Percentiles rank a stretch among this genome's conserved stretches.
phyloP scores from a whole-genome alignment of 305 asterid genomes.

The Fraxinus dipetala region DNA sequence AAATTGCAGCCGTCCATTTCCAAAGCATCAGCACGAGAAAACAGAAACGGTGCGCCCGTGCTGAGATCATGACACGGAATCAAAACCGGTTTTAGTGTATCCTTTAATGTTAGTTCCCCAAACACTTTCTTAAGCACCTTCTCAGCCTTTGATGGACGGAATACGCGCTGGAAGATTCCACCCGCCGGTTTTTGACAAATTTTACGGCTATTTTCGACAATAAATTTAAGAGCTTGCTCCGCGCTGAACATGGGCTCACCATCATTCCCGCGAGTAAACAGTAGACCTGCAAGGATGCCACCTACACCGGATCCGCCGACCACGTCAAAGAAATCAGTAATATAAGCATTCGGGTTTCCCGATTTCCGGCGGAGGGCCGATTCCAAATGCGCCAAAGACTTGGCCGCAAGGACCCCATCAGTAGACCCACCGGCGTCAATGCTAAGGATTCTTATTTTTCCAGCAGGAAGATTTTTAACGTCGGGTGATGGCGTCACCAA shows the following conservation, averaged over 20 bases:
- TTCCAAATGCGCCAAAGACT: conserved; percentile 50
- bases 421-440: conserved; percentile 64
- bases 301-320: conserved; percentile 73
- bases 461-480: conserved; percentile 13
- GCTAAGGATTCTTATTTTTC: conserved; percentile 62
- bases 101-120: conserved; percentile 49
- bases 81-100: conserved; percentile 59
- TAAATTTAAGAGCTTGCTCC: conserved; percentile 45
- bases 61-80: conserved; percentile 77
- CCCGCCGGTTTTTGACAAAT: not conserved
- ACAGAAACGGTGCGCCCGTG: conserved; percentile 58
- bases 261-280: conserved; percentile 49
- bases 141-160: conserved; percentile 19
- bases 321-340: conserved; percentile 68
- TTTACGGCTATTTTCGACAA: conserved; percentile 30
- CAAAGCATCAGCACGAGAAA: conserved; percentile 79
- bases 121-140: conserved; percentile 42
- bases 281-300: conserved; percentile 58
- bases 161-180: conserved; percentile 25
- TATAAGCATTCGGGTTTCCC: conserved; percentile 48
- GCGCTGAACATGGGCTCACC: conserved; percentile 52
- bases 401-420: conserved; percentile 60
- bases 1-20: conserved; percentile 78
- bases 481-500: not conserved
- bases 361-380: conserved; percentile 43